Evolutionary conservation across 148 eudicot species (phyloP), one percentile per base, ranked within the genome.

Genomic region (Cornus kousa): DNA sequence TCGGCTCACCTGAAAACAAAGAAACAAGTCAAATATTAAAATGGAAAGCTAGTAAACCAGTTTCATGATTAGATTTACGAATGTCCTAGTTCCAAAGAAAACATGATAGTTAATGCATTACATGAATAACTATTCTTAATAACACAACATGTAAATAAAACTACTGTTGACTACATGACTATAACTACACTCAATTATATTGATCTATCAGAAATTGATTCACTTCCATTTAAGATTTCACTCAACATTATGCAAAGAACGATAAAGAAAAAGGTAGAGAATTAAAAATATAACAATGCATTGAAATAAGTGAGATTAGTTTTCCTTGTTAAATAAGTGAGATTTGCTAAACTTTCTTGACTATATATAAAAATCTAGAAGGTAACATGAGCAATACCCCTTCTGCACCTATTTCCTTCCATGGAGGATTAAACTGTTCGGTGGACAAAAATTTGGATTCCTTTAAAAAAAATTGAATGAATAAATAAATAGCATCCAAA

Each of bases 1-100:
- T 85, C 72, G 67, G 83, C 76, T 83, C 85, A 31, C 75, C 98
- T 94, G 9, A 55, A 68, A 43, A 31, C 8, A 9, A 3, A 65
- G 43, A 46, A 16, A 9, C 28, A 6, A 20, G 9, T 14, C 12
- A 68, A 40, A 39, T 73, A 59, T 79, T 46, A 50, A 72, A 19
- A 73, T 23, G 20, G 64, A 67, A 60, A 73, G 67, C 68, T 50
- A 55, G 17, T 9, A 62, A 43, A 16, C 68, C 2, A 60, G 31
- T 60, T 35, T 67, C 14, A 40, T 7, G 9, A 17, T 70, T 59
- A 5, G 23, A 17, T 64, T 32, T 65, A 37, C 14, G 2, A 66
- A 62, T n/a, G 53, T 69, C 35, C 46, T 5, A 32, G 59, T 20
- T 23, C 74, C 74, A 31, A 43, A 24, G 33, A 14, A 62, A 57